Evolutionary conservation across 768 basidiomycete genomes (phyloP).

Genomic region (Botryobasidium botryosum): DNA sequence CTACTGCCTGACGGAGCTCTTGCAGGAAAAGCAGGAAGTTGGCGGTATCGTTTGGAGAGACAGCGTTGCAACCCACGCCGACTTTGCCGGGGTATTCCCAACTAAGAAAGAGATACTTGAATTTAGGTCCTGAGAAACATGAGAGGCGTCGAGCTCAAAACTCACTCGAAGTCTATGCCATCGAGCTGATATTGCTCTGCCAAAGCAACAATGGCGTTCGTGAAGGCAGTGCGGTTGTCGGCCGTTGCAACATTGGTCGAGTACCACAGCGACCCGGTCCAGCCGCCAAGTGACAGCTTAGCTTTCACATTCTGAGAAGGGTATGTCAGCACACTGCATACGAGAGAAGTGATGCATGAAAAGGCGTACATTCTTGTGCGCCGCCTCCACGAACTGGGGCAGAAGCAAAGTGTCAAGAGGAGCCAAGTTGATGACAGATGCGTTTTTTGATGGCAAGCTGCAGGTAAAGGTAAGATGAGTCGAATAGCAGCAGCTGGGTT

Average conservation of each 20-base stretch:
- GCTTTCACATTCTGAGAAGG: conserved; percentile 47
- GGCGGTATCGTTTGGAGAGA: conserved; percentile 39
- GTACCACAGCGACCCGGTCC: conserved; percentile 72
- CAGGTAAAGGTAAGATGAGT: too few relatives aligned
- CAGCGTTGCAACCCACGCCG: conserved; percentile 42
- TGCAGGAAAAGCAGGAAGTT: conserved; percentile 67
- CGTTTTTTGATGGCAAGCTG: too few relatives aligned
- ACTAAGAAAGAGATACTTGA: conserved; percentile 3
- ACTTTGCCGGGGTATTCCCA: conserved; percentile 82
- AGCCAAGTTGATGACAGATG: too few relatives aligned
- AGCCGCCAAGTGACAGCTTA: conserved; percentile 79
- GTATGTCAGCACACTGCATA: too few relatives aligned
- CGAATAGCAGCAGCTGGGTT: too few relatives aligned
- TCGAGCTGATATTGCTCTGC: conserved; percentile 51
- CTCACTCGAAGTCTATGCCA: conserved; percentile 59
- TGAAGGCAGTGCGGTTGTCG: conserved; percentile 36
- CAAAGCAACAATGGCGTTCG: conserved; percentile 36
- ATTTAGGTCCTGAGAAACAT: background rate
- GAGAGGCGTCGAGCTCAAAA: background rate
- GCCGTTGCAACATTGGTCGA: conserved; percentile 47
- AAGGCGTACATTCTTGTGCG: too few relatives aligned
- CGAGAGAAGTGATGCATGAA: too few relatives aligned
- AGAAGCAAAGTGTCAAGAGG: too few relatives aligned
- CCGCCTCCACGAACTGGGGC: too few relatives aligned
- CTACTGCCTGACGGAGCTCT: conserved; percentile 48